Percentiles rank a stretch among this genome's conserved stretches.
These are phyloP conservation scores for Lachancea thermotolerans DNA, from an alignment of 805 yeast genomes.

Conservation along the genomic window DNA sequence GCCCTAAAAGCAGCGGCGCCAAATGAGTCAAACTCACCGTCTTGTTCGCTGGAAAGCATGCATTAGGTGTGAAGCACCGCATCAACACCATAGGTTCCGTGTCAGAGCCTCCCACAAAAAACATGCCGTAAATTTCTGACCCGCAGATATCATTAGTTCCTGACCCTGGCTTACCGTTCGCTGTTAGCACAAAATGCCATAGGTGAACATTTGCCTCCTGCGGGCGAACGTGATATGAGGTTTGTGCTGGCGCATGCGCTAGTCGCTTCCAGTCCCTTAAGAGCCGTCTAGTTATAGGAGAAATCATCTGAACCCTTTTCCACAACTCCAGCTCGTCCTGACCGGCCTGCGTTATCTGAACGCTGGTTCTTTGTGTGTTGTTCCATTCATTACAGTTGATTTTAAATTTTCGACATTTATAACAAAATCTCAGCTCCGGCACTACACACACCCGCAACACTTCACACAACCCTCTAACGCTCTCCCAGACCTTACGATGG, in stretches of 20 bases:
- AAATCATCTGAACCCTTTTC: slow-evolving; percentile 9
- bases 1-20: slow-evolving; percentile 10
- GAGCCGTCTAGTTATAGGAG: slow-evolving; percentile 20
- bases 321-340: background rate
- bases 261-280: slow-evolving; percentile 30
- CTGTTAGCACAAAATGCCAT: slow-evolving; percentile 27
- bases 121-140: slow-evolving; percentile 21
- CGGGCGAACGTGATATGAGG: slow-evolving; percentile 21
- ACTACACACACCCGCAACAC: too few relatives aligned
- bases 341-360: too few relatives aligned
- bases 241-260: background rate
- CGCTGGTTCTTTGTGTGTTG: too few relatives aligned
- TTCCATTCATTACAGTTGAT: too few relatives aligned
- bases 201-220: slow-evolving; percentile 30
- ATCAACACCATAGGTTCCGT: slow-evolving; percentile 17
- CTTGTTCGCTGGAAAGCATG: slow-evolving; percentile 22
- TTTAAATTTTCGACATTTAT: too few relatives aligned
- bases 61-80: slow-evolving; percentile 28
- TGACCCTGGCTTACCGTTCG: slow-evolving; percentile 7
- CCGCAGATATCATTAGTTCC: too few relatives aligned
- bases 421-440: too few relatives aligned
- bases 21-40: slow-evolving; percentile 24
- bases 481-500: slow-evolving; percentile 42
- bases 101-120: slow-evolving; percentile 19
- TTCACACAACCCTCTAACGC: too few relatives aligned